Conservation (phyloP, 306 rosid genomes). For the Dalbergia oliveri region DNA sequence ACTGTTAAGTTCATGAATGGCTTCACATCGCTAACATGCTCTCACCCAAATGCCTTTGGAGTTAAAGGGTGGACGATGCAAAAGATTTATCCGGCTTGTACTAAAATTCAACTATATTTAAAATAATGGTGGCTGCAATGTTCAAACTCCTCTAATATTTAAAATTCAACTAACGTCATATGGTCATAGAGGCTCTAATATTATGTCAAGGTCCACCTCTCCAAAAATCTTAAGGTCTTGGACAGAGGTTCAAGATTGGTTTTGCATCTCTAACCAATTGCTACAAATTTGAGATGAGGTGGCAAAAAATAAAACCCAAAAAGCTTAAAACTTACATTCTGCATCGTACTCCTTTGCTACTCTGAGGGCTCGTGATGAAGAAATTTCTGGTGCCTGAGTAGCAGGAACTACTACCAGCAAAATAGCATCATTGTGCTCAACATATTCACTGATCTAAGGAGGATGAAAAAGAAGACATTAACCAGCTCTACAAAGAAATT, state of each 20-base stretch:
- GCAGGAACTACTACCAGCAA: constrained; percentile 90
- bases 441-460: constrained; percentile 84
- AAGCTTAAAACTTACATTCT: constrained; percentile 69
- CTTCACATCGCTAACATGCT: background rate
- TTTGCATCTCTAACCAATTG: constrained; percentile 18
- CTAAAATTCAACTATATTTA: constrained; percentile 27
- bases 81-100: background rate
- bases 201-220: background rate
- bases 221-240: constrained; percentile 9
- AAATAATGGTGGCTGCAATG: background rate
- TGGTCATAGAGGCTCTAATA: background rate
- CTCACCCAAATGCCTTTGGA: constrained; percentile 27
- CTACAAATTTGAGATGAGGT: background rate
- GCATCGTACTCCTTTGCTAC: constrained; percentile 87
- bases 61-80: constrained; percentile 14
- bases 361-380: constrained; percentile 88
- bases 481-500: constrained; percentile 37
- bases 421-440: constrained; percentile 93
- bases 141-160: constrained; percentile 7
- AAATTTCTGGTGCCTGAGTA: constrained; percentile 89
- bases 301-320: background rate
- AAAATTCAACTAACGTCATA: background rate
- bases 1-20: constrained; percentile 13
- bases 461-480: constrained; percentile 47
- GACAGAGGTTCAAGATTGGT: constrained; percentile 10